Evolutionary conservation across 495 filamentous ascomycete species (phyloP).

Genomic region (Tuber melanosporum): DNA sequence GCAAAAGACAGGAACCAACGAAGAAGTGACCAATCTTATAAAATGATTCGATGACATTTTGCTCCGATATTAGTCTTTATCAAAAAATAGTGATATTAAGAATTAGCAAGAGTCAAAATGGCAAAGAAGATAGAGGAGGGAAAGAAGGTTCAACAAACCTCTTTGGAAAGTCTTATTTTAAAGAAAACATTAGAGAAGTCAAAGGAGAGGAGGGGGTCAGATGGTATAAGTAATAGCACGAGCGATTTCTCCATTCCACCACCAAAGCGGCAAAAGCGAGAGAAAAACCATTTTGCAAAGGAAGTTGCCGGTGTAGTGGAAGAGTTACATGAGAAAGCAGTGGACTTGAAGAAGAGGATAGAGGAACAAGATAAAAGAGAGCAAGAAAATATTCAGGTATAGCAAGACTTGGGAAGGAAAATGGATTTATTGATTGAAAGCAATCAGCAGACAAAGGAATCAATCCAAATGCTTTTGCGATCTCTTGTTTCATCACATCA

Average conservation of each 20-base stretch:
- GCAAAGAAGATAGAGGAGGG: neutral
- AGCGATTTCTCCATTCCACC: too few species aligned
- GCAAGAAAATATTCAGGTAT: neutral
- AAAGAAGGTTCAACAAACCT: neutral
- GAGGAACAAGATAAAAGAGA: neutral
- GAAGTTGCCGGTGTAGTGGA: neutral
- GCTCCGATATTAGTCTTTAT: neutral
- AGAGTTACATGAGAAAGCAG: neutral
- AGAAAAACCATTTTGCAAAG: constrained; percentile 8
- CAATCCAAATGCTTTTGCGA: too few species aligned
- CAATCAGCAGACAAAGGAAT: too few species aligned
- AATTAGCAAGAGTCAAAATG: neutral
- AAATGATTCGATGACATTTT: neutral
- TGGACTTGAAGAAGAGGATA: neutral
- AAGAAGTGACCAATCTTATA: neutral
- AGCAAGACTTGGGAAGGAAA: too few species aligned
- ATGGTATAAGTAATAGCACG: too few species aligned
- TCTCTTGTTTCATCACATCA: too few species aligned
- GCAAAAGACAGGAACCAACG: neutral
- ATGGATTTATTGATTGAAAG: too few species aligned
- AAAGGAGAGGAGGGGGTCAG: too few species aligned
- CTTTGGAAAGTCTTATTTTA: neutral
- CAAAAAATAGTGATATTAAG: neutral
- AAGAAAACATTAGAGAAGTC: neutral
- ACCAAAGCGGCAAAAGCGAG: too few species aligned